Conservation (phyloP, 306 rosid species). For the Dalbergia cultrata region DNA sequence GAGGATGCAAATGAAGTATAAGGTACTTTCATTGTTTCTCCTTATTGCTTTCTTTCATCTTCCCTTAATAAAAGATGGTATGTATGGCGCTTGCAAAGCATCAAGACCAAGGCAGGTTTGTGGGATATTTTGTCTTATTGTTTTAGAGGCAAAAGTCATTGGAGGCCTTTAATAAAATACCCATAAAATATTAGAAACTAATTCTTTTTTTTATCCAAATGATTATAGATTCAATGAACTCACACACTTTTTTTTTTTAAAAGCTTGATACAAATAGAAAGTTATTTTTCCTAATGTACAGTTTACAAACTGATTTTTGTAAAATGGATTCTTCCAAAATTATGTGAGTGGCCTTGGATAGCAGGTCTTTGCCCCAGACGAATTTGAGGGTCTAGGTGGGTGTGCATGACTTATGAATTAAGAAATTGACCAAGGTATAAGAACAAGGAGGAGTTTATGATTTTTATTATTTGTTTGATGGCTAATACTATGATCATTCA, state of each 20-base stretch:
- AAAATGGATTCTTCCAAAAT: neutral
- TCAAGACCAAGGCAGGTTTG: neutral
- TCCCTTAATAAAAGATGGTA: neutral
- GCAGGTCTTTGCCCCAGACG: neutral
- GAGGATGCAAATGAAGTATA: constrained; percentile 93
- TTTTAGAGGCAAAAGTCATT: neutral
- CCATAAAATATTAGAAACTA: too few relatives aligned
- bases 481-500: too few relatives aligned
- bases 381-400: neutral
- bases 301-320: neutral
- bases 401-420: neutral
- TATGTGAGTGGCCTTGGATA: neutral
- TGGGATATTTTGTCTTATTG: neutral
- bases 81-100: neutral
- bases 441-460: neutral
- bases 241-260: too few relatives aligned
- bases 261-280: too few relatives aligned
- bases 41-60: neutral
- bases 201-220: too few relatives aligned
- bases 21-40: constrained; percentile 58
- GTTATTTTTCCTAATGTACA: too few relatives aligned
- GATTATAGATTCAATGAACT: too few relatives aligned
- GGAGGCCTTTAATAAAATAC: neutral
- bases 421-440: neutral
- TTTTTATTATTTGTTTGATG: too few relatives aligned